These are phyloP conservation scores for Fallopia convolvulus DNA, from an alignment of 148 eudicot genomes.

Conservation along the genomic window DNA sequence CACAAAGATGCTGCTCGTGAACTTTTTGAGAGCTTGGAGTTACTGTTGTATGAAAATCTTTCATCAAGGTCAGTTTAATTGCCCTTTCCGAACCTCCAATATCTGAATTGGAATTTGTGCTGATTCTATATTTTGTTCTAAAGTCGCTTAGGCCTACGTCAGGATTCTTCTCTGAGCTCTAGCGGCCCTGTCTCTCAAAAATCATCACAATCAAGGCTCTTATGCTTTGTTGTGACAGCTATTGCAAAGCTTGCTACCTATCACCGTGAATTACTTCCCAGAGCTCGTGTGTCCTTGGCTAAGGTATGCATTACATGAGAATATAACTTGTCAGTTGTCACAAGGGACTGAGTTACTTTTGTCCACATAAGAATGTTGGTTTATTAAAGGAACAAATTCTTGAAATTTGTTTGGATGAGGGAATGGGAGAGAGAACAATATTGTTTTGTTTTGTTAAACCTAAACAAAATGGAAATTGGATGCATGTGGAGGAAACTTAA, in stretches of 20 bases:
- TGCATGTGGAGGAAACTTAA: not conserved
- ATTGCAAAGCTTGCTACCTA: conserved; percentile 93
- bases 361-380: not conserved
- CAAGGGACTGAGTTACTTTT: not conserved
- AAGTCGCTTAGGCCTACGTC: conserved; percentile 77
- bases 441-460: not conserved
- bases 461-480: not conserved
- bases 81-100: not conserved
- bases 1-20: conserved; percentile 95
- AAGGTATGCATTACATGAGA: conserved; percentile 42
- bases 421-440: not conserved
- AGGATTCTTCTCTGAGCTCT: conserved; percentile 41
- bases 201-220: conserved; percentile 75
- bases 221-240: conserved; percentile 95
- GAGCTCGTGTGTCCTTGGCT: conserved; percentile 87
- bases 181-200: conserved; percentile 41
- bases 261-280: conserved; percentile 87
- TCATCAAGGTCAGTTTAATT: conserved; percentile 58
- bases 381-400: not conserved
- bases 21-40: conserved; percentile 93
- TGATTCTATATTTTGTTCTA: conserved; percentile 21
- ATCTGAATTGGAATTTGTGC: conserved; percentile 6
- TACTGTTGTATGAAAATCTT: conserved; percentile 88
- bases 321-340: not conserved
- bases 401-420: not conserved